Evolutionary conservation across 371 early-diverging fungal genomes (phyloP).

Genomic region (Rhizopus sp.): DNA sequence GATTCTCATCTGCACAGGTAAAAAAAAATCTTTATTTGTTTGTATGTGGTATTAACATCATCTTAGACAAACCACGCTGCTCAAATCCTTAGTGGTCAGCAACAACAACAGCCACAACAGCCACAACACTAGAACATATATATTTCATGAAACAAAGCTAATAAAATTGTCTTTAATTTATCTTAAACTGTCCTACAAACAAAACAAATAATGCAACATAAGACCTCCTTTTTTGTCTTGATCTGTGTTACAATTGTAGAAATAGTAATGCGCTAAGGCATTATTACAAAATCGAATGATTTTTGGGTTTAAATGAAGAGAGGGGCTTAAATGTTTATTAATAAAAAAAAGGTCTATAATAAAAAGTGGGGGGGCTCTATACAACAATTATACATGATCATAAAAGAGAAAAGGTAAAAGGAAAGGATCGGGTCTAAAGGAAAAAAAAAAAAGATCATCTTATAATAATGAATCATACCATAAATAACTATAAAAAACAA

Average conservation of each 20-base stretch:
- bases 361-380: not conserved
- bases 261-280: too few relatives aligned
- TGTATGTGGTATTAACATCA: not conserved
- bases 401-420: not conserved
- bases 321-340: not conserved
- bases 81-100: conserved; percentile 8
- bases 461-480: not conserved
- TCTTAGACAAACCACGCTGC: conserved; percentile 27
- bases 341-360: not conserved
- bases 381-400: too few relatives aligned
- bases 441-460: not conserved
- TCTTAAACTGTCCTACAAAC: too few relatives aligned
- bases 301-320: too few relatives aligned
- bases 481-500: not conserved
- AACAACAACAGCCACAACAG: not conserved
- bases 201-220: too few relatives aligned
- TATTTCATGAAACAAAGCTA: too few relatives aligned
- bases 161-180: too few relatives aligned
- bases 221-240: too few relatives aligned
- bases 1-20: conserved; percentile 37
- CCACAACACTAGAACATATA: too few relatives aligned
- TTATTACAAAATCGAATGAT: too few relatives aligned
- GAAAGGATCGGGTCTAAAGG: not conserved
- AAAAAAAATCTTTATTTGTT: conserved; percentile 1
- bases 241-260: too few relatives aligned